Percentiles rank a stretch among this genome's conserved stretches.
Evolutionary conservation across 495 filamentous ascomycete species (phyloP).

Genomic region (Penicillium verhagenii): DNA sequence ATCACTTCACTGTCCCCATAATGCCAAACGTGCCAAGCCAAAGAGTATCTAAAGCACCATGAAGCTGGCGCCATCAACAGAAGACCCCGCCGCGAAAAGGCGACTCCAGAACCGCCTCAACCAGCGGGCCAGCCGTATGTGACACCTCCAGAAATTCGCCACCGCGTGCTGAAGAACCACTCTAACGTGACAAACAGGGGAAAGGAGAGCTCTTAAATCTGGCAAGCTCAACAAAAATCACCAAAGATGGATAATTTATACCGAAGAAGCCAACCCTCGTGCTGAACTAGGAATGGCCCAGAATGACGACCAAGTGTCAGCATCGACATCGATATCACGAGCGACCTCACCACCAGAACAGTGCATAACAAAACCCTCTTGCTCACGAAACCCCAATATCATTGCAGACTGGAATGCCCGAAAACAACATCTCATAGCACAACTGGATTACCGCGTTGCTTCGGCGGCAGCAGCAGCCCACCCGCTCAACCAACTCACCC

Average conservation of each 20-base stretch:
- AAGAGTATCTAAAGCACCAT: background rate
- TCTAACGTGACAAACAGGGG: constrained; percentile 10
- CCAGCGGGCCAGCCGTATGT: constrained; percentile 26
- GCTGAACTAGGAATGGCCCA: background rate
- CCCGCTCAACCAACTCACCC: background rate
- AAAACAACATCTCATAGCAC: background rate
- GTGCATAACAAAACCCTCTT: background rate
- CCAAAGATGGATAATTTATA: constrained; percentile 21
- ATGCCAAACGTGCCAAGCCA: background rate
- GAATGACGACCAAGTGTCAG: too few relatives aligned
- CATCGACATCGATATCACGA: background rate
- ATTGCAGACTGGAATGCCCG: background rate
- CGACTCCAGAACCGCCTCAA: constrained; percentile 28
- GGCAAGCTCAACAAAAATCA: background rate
- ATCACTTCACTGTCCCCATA: background rate
- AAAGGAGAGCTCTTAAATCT: constrained; percentile 12
- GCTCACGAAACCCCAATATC: background rate
- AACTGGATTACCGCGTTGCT: background rate
- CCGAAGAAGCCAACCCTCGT: constrained; percentile 2
- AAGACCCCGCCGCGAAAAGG: constrained; percentile 16
- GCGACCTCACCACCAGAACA: background rate
- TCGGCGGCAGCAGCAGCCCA: constrained; percentile 1
- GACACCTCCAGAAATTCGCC: background rate
- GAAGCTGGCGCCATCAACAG: too few relatives aligned
- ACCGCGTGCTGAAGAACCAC: background rate